Base-by-base conservation (phyloP, 2,329 filamentous ascomycete genomes). In the Fusarium zealandicum region DNA sequence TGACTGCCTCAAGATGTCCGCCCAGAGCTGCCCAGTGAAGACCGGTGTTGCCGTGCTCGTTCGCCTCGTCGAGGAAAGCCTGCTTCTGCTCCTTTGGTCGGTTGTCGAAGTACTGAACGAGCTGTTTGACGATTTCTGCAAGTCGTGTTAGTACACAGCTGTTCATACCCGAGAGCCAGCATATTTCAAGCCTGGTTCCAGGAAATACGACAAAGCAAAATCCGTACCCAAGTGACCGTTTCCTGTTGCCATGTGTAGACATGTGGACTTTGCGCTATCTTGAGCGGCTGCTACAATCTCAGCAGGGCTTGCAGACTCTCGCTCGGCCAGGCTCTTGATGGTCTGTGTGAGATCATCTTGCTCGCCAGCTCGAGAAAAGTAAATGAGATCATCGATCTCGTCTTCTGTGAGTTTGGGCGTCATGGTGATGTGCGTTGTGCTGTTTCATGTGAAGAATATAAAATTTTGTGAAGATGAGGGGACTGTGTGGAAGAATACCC, bases 21-120 rank as follows among this genome's bases (percentile, higher is more conserved):
- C 96, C 95, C 49, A 97, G 78, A 1, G 92, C 90, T 0, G 93
- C 93, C 93, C 93, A 98, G 76, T 99, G 95, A 52, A 99, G 79
- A 1, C 92, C 85, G 1, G 93, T 97, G 77, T 97, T 98, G 37
- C 92, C 93, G 38, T 90, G 88, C 57, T 86, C 79, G 69, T 99
- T 99, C 57, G 83, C 80, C 3, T 82, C 78, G 65, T 92, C 89
- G 18, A 92, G 73, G 63, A 88, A 85, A 1, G 80, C 71, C 59
- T 78, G 75, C 59, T 76, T 77, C 56, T 77, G 75, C 28, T 72
- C 71, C 52, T 72, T 72, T 39, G 73, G 73, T 37, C 69, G 72
- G n/a, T 61, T 64, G 20, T 75, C 65, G 56, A 82, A 79, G 57
- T 73, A 72, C n/a, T 69, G 64, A 4, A 82, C 65, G 38, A 83